phyloP scores from a whole-genome alignment of 805 yeast species.

The Saturnispora serradocipensis region DNA sequence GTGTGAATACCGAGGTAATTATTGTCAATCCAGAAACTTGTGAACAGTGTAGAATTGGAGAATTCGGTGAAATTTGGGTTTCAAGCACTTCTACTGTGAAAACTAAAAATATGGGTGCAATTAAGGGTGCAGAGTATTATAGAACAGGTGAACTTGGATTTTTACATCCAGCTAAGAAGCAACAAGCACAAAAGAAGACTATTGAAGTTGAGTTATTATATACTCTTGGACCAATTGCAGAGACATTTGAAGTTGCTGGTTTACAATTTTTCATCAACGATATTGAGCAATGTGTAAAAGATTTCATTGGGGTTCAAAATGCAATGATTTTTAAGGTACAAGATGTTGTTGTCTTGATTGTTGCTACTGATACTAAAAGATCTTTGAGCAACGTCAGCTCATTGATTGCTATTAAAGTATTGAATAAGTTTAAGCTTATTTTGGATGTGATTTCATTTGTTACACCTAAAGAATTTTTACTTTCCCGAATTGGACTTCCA shows the following conservation, averaged over 20 bases:
- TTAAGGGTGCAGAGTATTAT: slow-evolving; percentile 54
- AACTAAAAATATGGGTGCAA: slow-evolving; percentile 24
- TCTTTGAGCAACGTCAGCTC: slow-evolving; percentile 72
- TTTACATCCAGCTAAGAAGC: slow-evolving; percentile 57
- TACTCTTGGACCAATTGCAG: slow-evolving; percentile 74
- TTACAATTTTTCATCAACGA: slow-evolving; percentile 85
- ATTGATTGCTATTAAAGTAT: slow-evolving; percentile 64
- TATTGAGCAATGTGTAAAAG: slow-evolving; percentile 60
- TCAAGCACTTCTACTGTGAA: slow-evolving; percentile 78
- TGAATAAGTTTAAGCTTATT: slow-evolving; percentile 73
- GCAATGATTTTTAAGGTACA: slow-evolving; percentile 64
- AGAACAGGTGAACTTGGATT: slow-evolving; percentile 96
- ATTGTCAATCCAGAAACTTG: slow-evolving; percentile 92
- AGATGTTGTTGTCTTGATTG: slow-evolving; percentile 65
- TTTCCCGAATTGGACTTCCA: slow-evolving; percentile 63
- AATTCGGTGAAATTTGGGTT: slow-evolving; percentile 96
- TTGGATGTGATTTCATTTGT: slow-evolving; percentile 81
- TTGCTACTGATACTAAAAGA: slow-evolving; percentile 44
- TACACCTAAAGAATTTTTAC: slow-evolving; percentile 51
- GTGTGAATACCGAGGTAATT: slow-evolving; percentile 87
- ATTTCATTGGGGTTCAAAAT: slow-evolving; percentile 32
- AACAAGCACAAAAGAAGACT: slow-evolving; percentile 14
- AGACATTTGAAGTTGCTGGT: slow-evolving; percentile 87
- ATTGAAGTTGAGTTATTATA: slow-evolving; percentile 66
- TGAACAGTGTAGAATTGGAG: slow-evolving; percentile 74